A percentile compares a stretch with the other conserved stretches of the same genome.
Evolutionary conservation across 176 grass and related monocot species (phyloP).

Genomic region (Areca catechu): DNA sequence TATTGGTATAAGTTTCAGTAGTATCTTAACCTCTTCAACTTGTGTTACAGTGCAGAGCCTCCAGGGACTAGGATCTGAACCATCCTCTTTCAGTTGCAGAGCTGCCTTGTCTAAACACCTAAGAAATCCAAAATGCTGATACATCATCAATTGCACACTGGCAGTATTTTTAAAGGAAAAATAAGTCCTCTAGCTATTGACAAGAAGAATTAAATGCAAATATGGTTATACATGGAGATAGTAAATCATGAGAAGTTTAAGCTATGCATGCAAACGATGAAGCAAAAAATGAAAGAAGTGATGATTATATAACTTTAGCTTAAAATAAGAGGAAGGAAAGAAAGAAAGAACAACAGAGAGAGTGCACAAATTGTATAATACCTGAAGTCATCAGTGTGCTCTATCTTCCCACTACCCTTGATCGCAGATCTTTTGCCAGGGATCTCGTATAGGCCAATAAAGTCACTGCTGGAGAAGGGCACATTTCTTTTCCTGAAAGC

Average conservation of each 20-base stretch:
- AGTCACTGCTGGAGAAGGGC: conserved; percentile 31
- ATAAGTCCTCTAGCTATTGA: background rate
- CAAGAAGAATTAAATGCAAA: background rate
- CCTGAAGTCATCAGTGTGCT: conserved; percentile 74
- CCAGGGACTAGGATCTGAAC: conserved; percentile 29
- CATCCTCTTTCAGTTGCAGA: conserved; percentile 32
- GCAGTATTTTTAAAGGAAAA: background rate
- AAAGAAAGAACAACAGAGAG: no score
- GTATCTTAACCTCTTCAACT: conserved; percentile 74
- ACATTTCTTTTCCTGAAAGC: conserved; percentile 60
- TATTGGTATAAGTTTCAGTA: conserved; percentile 68
- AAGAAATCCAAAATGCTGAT: background rate
- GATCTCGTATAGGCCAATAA: conserved; percentile 65
- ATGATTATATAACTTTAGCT: no score
- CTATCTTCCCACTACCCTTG: conserved; percentile 79
- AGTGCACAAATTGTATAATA: background rate
- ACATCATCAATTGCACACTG: background rate
- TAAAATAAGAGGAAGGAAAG: no score
- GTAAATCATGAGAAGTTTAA: no score
- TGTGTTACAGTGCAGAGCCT: conserved; percentile 45
- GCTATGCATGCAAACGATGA: no score
- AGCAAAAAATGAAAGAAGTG: no score
- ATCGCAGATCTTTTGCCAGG: conserved; percentile 59
- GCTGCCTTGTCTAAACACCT: conserved; percentile 87
- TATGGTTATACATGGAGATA: background rate